Percentiles rank a stretch among this genome's conserved stretches.
phyloP scores from a whole-genome alignment of 31 red algal species.

The Porphyra umbilicalis region DNA sequence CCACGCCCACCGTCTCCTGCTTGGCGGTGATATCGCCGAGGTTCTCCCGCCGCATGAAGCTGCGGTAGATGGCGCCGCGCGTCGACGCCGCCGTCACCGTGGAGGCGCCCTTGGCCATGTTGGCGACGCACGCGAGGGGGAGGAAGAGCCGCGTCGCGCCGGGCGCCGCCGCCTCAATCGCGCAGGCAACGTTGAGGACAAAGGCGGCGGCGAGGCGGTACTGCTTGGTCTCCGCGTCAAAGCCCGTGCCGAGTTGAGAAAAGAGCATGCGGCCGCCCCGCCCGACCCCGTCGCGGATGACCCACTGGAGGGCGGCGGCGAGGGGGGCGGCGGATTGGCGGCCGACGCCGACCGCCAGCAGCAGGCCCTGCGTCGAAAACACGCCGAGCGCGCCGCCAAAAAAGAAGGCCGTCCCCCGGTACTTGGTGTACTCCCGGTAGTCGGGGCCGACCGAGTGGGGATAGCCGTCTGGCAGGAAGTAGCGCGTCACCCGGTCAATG shows the following conservation, averaged over 20 bases:
- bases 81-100: constrained; percentile 85
- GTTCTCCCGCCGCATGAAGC: constrained; percentile 89
- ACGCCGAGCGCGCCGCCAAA: constrained; percentile 81
- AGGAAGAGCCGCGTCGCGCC: constrained; percentile 69
- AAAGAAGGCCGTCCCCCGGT: constrained; percentile 75
- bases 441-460: constrained; percentile 75
- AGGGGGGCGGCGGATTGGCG: constrained; percentile 69
- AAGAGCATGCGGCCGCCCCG: constrained; percentile 80
- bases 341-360: constrained; percentile 87
- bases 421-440: constrained; percentile 80
- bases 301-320: constrained; percentile 90
- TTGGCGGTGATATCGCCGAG: constrained; percentile 96
- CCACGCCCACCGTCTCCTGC: constrained; percentile 80
- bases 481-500: constrained; percentile 61
- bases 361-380: constrained; percentile 76
- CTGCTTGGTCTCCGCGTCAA: constrained; percentile 93
- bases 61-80: constrained; percentile 76
- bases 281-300: constrained; percentile 91
- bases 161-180: constrained; percentile 76
- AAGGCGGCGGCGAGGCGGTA: constrained; percentile 77
- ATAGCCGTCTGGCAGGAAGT: constrained; percentile 78
- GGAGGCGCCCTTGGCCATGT: constrained; percentile 91
- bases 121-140: constrained; percentile 79
- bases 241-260: constrained; percentile 77
- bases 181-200: constrained; percentile 81